Conservation (phyloP, 139 green algal species). For the Chlorella sorokiniana region DNA sequence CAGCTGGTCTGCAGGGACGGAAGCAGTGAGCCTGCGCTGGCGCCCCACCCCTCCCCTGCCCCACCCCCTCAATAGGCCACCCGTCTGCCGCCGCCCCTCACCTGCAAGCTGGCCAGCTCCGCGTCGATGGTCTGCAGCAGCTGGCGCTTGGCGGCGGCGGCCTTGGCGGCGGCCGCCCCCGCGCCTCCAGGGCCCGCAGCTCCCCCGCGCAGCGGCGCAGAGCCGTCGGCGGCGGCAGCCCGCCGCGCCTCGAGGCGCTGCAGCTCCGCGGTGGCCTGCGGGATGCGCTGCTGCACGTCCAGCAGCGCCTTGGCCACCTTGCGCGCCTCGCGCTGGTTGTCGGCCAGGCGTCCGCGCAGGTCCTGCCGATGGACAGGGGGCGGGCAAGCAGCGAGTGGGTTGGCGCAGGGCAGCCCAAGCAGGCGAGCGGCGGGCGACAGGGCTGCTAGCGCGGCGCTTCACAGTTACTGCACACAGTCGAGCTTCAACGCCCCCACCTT, state of each 20-base stretch:
- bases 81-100: neutral
- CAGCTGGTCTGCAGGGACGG: too few species aligned
- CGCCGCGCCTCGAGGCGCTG: constrained; percentile 42
- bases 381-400: neutral
- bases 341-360: constrained; percentile 28
- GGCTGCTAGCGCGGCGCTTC: neutral
- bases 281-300: constrained; percentile 48
- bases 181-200: constrained; percentile 35
- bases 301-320: constrained; percentile 32
- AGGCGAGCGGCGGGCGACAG: neutral
- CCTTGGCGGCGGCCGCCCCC: constrained; percentile 11
- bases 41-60: neutral
- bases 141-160: neutral
- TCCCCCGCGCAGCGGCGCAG: constrained; percentile 27
- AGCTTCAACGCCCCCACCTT: constrained; percentile 6
- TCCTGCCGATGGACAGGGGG: constrained; percentile 27
- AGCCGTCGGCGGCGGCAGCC: neutral
- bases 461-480: neutral
- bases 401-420: neutral
- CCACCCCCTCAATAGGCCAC: neutral
- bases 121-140: constrained; percentile 3
- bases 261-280: constrained; percentile 34
- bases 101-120: constrained; percentile 25
- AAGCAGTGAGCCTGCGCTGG: too few species aligned
- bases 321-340: constrained; percentile 4